phyloP scores from a whole-genome alignment of 2,329 filamentous ascomycete species.

The Blastomyces emzantsi region DNA sequence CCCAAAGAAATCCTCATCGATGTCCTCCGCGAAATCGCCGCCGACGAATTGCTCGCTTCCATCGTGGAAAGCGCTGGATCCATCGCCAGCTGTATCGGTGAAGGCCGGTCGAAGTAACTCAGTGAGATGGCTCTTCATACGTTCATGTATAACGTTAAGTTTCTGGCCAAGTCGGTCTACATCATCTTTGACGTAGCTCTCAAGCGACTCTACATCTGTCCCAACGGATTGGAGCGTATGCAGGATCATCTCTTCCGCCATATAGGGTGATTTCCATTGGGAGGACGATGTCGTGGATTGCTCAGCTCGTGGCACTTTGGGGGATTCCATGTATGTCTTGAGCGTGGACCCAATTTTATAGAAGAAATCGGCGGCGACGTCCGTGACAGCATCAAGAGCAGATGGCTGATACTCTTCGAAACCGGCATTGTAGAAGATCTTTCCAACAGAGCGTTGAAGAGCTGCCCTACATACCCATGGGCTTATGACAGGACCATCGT shows the following conservation, averaged over 20 bases:
- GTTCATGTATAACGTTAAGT: conserved; percentile 76
- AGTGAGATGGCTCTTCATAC: conserved; percentile 87
- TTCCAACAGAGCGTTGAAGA: conserved; percentile 81
- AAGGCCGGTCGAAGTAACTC: conserved; percentile 88
- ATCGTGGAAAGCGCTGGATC: conserved; percentile 85
- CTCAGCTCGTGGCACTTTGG: conserved; percentile 55
- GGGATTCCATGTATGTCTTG: conserved; percentile 72
- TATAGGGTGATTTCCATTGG: conserved; percentile 59
- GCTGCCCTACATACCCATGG: conserved; percentile 72
- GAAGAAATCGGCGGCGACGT: conserved; percentile 84
- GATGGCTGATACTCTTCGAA: conserved; percentile 97
- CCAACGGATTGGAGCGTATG: conserved; percentile 82
- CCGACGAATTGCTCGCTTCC: conserved; percentile 95
- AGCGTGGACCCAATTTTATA: conserved; percentile 71
- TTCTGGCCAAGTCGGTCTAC: conserved; percentile 77
- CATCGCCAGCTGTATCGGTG: conserved; percentile 69
- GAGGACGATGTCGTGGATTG: conserved; percentile 30
- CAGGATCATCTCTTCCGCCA: conserved; percentile 73
- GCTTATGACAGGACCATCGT: conserved; percentile 81
- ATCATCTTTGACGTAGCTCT: conserved; percentile 84
- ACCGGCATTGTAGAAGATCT: conserved; percentile 90
- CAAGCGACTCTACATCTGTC: conserved; percentile 68
- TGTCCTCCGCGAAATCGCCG: conserved; percentile 94
- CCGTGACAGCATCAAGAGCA: conserved; percentile 80
- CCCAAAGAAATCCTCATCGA: conserved; percentile 97